These are phyloP conservation scores for Suillus lakei DNA, from an alignment of 768 basidiomycete genomes.

Conservation along the genomic window DNA sequence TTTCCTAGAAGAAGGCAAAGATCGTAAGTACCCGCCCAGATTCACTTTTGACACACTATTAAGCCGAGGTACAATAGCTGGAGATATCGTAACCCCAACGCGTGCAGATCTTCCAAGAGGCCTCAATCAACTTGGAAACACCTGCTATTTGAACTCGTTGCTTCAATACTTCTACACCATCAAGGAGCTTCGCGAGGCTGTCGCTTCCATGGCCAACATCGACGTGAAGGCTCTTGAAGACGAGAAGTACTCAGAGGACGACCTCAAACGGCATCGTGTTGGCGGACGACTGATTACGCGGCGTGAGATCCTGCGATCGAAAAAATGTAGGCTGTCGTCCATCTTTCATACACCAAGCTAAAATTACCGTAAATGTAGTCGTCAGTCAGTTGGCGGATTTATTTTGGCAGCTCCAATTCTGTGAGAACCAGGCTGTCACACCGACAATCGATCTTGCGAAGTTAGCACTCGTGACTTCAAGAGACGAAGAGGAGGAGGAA, in stretches of 20 bases:
- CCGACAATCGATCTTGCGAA: constrained; percentile 89
- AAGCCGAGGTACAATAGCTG: constrained; percentile 49
- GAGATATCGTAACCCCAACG: constrained; percentile 57
- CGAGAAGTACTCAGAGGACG: constrained; percentile 79
- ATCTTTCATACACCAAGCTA: constrained; percentile 10
- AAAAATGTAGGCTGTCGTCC: constrained; percentile 65
- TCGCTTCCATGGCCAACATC: constrained; percentile 60
- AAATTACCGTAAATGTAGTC: constrained; percentile 51
- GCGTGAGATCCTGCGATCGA: constrained; percentile 81
- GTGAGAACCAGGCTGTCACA: constrained; percentile 69
- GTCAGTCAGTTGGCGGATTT: constrained; percentile 78
- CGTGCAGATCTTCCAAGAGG: constrained; percentile 80
- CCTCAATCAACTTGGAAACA: constrained; percentile 87
- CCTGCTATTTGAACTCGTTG: constrained; percentile 84
- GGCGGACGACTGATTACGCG: constrained; percentile 84
- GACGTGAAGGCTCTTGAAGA: constrained; percentile 63
- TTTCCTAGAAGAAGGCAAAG: constrained; percentile 67
- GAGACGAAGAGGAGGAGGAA: constrained; percentile 89
- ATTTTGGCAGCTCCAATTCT: constrained; percentile 76
- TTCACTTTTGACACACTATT: constrained; percentile 1
- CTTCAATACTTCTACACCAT: constrained; percentile 97
- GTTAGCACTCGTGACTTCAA: constrained; percentile 86
- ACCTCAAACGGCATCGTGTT: constrained; percentile 82
- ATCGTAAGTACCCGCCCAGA: constrained; percentile 62
- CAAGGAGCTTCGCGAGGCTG: constrained; percentile 80